phyloP scores from a whole-genome alignment of 768 basidiomycete genomes.

The Pulveroboletus frians region DNA sequence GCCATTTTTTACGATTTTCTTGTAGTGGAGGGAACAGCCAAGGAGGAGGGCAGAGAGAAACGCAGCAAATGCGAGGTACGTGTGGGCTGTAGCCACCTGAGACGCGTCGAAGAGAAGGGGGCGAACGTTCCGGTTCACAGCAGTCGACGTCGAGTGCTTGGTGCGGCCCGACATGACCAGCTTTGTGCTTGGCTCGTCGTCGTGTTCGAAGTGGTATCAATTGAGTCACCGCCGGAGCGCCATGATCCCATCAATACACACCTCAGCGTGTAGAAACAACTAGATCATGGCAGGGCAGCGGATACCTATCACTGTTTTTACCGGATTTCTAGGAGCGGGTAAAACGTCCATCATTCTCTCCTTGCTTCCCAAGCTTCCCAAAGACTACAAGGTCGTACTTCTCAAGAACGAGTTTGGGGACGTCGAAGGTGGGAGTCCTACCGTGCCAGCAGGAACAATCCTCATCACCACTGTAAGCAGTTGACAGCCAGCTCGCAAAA shows the following conservation, averaged over 20 bases:
- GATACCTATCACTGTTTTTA: slow-evolving; percentile 84
- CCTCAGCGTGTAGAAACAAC: neutral
- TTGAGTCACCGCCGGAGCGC: too few relatives aligned
- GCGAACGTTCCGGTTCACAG: slow-evolving; percentile 3
- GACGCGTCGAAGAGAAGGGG: slow-evolving; percentile 40
- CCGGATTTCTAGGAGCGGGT: slow-evolving; percentile 86
- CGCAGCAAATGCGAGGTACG: slow-evolving; percentile 57
- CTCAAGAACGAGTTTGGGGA: slow-evolving; percentile 98
- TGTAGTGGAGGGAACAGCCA: slow-evolving; percentile 69
- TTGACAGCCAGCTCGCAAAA: slow-evolving; percentile 86
- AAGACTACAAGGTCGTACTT: slow-evolving; percentile 82
- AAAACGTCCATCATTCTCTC: slow-evolving; percentile 81
- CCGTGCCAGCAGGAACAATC: neutral
- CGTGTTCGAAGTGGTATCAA: neutral
- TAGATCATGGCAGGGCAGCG: slow-evolving; percentile 8
- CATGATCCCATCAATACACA: neutral
- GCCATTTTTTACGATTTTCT: slow-evolving; percentile 79
- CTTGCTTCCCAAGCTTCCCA: slow-evolving; percentile 73
- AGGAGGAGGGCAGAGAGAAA: slow-evolving; percentile 61
- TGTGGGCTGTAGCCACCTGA: slow-evolving; percentile 59
- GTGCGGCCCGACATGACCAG: slow-evolving; percentile 18
- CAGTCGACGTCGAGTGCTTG: slow-evolving; percentile 3
- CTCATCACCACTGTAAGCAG: slow-evolving; percentile 37
- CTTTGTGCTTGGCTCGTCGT: neutral
- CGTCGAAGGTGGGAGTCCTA: slow-evolving; percentile 58